Base-by-base conservation (phyloP, 345 rosid species). In the Ricinus communis region DNA sequence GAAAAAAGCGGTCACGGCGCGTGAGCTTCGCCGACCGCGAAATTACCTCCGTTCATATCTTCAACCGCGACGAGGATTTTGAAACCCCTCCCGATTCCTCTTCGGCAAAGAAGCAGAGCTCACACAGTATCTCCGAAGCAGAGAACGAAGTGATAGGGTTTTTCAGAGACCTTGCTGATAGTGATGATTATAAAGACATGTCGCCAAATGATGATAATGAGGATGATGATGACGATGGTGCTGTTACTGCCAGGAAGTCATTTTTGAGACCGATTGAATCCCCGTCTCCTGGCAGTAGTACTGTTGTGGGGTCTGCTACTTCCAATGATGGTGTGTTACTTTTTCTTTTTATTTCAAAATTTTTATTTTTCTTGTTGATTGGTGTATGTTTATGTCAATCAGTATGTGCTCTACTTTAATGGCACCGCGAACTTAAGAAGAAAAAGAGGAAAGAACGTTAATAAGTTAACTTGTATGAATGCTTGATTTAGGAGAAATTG, bases 11-110 rank as follows among this genome's bases (percentile, higher is more conserved):
- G 11, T 79, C 85, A 65, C 86, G 99, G 66, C 91, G 99, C 55
- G 99, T 95, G 71, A 95, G 99, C 87, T 95, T 95, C 66, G 99
- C 96, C 21, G 97, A 95, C 84, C 83, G 87, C 16, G 97, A 95
- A 74, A 88, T 95, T 61, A 92, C 99, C 21, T 89, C 98, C 66
- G 87, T 92, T 66, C 96, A 92, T 82, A 82, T 95, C 52, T 95
- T 90, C 81, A 86, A 91, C 50, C 91, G 96, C 36, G 99, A 95
- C 81, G 98, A 95, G 61, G 98, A 95, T 65, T 81, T 70, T 79
- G 96, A 88, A 80, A 91, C 88, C 40, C 92, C 91, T 46, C 91
- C 87, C 0, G 81, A 80, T 18, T 59, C 80, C 47, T 70, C 86
- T 43, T 71, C 71, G 46, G 60, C 68, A 47, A 74, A 77, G 56